These are phyloP conservation scores for Aspergillus panamensis DNA, from an alignment of 495 filamentous ascomycete species.

Conservation along the genomic window DNA sequence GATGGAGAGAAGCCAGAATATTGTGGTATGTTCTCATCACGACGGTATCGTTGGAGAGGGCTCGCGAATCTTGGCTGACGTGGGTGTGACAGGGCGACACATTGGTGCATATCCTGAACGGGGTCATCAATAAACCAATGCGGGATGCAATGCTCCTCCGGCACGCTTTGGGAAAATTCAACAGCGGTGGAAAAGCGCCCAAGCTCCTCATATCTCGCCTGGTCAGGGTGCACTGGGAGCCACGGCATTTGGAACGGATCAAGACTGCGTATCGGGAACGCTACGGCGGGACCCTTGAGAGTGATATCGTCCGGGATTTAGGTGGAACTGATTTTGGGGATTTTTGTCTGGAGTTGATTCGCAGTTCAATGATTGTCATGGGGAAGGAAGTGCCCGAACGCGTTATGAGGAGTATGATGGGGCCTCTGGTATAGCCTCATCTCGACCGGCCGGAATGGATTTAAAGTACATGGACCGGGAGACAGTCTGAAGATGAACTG, in stretches of 20 bases:
- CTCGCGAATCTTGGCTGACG: too few species aligned
- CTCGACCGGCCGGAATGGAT: too few species aligned
- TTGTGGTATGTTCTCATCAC: slow-evolving; percentile 70
- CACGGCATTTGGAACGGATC: slow-evolving; percentile 64
- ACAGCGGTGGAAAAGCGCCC: slow-evolving; percentile 59
- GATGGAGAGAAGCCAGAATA: slow-evolving; percentile 80
- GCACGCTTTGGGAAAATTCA: slow-evolving; percentile 71
- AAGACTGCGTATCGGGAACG: slow-evolving; percentile 66
- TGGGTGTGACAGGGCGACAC: slow-evolving; percentile 69
- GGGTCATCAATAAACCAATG: slow-evolving; percentile 89
- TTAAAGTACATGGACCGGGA: too few species aligned
- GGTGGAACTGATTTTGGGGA: slow-evolving; percentile 49
- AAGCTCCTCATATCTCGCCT: slow-evolving; percentile 79
- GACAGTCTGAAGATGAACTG: too few species aligned
- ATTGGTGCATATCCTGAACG: slow-evolving; percentile 95
- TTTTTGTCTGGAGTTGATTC: slow-evolving; percentile 55
- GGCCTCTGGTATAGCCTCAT: too few species aligned
- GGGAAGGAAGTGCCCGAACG: too few species aligned
- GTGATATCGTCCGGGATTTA: too few species aligned
- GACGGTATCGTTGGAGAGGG: too few species aligned
- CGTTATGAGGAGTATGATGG: too few species aligned
- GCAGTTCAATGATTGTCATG: slow-evolving; percentile 25
- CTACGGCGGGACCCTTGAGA: slow-evolving; percentile 64
- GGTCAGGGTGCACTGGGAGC: slow-evolving; percentile 83
- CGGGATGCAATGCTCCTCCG: slow-evolving; percentile 90